Evolutionary conservation across 495 filamentous ascomycete species (phyloP), one percentile per base, ranked within the genome.

Genomic region (Podospora pseudopauciseta): DNA sequence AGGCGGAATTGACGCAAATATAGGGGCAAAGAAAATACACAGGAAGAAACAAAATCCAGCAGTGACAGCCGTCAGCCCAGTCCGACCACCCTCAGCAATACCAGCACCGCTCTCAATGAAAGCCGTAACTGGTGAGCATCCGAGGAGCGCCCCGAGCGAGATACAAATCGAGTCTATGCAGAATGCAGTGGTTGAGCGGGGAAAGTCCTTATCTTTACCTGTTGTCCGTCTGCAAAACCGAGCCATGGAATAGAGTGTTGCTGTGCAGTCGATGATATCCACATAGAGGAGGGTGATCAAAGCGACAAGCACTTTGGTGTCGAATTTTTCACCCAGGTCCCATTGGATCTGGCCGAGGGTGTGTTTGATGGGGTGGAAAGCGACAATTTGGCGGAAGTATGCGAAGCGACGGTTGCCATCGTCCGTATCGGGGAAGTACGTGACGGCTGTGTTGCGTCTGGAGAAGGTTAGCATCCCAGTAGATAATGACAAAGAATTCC

Each of bases 281-380:
- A 95, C 92, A 71, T 95, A 94, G 68, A 93, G 85, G 75, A 95
- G 94, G 16, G 92, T 94, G 71, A 95, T 87, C 55, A 94, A 86
- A 2, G 91, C 91, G 16, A 94, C 78, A 44, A 85, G 87, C 74
- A 95, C 93, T 67, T 80, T 74, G 0, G 87, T 86, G 54, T 86
- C 86, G 6, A 78, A 79, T 9, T 79, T 75, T 4, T 74, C 78
- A 2, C 26, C 28, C 16, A 94, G 73, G 72, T 89, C 75, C 91
- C 91, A 94, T 18, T 92, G 79, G 70, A 90, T 87, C 5, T 84
- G 88, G 3, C 78, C 80, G 6, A 93, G 76, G 15, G 84, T 90
- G 60, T 86, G 84, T 70, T 86, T 73, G 73, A 94, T 92, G 11
- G 90, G 90, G 72, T 92, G 91, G 78, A 93, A 94, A 5, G 86